A percentile compares a stretch with the other conserved stretches of the same genome.
phyloP scores from a whole-genome alignment of 1,139 yeast species.

The Meyerozyma elateridarum region DNA sequence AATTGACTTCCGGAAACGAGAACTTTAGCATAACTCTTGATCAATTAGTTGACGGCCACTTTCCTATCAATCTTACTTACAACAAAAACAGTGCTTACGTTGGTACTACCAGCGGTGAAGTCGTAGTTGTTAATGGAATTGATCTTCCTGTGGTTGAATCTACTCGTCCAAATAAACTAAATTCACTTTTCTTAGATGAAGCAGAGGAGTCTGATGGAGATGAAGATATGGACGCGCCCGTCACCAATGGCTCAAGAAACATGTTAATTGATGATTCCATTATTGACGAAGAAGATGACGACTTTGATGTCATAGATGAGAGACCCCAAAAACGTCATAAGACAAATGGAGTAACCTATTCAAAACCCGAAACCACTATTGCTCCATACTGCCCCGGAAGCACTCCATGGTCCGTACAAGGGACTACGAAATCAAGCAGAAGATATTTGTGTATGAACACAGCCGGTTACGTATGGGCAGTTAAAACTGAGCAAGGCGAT shows the following conservation, averaged over 20 bases:
- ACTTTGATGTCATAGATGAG: conserved; percentile 16
- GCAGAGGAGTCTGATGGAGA: conserved; percentile 26
- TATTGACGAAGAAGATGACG: conserved; percentile 14
- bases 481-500: conserved; percentile 30
- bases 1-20: conserved; percentile 17
- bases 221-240: conserved; percentile 10
- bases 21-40: conserved; percentile 21
- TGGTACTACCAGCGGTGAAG: conserved; percentile 57
- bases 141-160: conserved; percentile 16
- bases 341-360: conserved; percentile 13
- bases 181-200: conserved; percentile 15
- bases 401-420: conserved; percentile 61
- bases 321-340: conserved; percentile 24
- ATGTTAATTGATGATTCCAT: conserved; percentile 27
- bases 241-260: conserved; percentile 10
- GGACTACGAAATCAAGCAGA: conserved; percentile 39
- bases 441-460: conserved; percentile 79
- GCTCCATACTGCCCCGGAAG: conserved; percentile 69
- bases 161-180: conserved; percentile 9
- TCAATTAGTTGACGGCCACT: conserved; percentile 11
- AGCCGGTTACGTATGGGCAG: conserved; percentile 80
- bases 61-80: conserved; percentile 23
- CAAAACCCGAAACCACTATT: conserved; percentile 9
- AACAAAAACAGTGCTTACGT: conserved; percentile 23
- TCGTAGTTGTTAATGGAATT: conserved; percentile 32